Evolutionary conservation across 2,329 filamentous ascomycete species (phyloP), one percentile per base, ranked within the genome.

Genomic region (Botrytis hyacinthi): DNA sequence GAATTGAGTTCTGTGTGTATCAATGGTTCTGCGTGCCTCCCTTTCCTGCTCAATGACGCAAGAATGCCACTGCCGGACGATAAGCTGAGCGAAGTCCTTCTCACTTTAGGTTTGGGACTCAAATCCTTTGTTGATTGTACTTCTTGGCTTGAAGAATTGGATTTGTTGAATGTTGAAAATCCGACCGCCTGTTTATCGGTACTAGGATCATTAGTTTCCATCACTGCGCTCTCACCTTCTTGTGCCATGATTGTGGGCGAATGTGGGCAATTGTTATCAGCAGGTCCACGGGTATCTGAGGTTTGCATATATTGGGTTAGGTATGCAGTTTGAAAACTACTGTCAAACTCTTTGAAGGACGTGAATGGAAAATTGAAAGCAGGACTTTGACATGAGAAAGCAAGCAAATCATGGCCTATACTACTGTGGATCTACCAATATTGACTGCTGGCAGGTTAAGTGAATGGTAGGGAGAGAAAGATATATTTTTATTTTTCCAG

Each of bases 1-100:
- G 87, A 85, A 80, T 88, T 85, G 75, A 85, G 84, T 73, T 87
- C 85, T 74, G 86, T 87, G 26, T 72, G 62, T 44, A 87, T 87
- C 76, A 88, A 87, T 48, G 90, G 85, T 78, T 92, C 89, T 73
- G 86, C 86, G 80, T 88, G 85, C 72, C 86, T 85, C 76, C 86
- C 85, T 81, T 91, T 92, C 75, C 86, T 87, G 77, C 68, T 77
- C 22, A 77, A 73, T 48, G 73, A 32, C 82, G 78, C 80, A 71
- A 78, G 81, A 71, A 82, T 77, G 78, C 77, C 79, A 44, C 85
- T 83, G 32, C 65, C 65, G 22, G 87, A 84, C 74, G 85, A 84
- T 75, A 88, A 80, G 74, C 79, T 83, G 76, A 83, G 85, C 44
- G 81, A 79, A 29, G 44, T 32, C 20, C 65, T 60, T 61, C 63